Percentiles rank a stretch among this genome's conserved stretches.
Conservation (phyloP, 2,329 filamentous ascomycete genomes). For the Cyclaneusma minus region DNA sequence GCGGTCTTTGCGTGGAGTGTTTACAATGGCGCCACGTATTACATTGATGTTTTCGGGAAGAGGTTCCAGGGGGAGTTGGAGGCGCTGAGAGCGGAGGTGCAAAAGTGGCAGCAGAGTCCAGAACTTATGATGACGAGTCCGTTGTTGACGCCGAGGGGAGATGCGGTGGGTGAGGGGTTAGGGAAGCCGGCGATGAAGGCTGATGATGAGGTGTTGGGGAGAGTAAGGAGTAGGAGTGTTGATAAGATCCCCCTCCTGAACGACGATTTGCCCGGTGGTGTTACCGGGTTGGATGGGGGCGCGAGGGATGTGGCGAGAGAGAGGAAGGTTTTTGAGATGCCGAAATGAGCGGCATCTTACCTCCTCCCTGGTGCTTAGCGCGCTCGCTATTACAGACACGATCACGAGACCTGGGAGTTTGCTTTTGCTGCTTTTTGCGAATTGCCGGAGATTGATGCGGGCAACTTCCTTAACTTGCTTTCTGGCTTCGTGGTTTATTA, state of each 20-base stretch:
- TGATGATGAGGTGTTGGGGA: neutral
- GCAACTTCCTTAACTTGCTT: too few species aligned
- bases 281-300: constrained; percentile 28
- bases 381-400: too few species aligned
- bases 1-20: constrained; percentile 87
- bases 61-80: constrained; percentile 95
- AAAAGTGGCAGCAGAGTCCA: constrained; percentile 63
- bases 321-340: constrained; percentile 24
- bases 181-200: constrained; percentile 5
- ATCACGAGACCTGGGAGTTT: too few species aligned
- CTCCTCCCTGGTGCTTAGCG: too few species aligned
- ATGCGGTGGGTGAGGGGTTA: constrained; percentile 7
- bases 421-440: too few species aligned
- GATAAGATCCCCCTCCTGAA: constrained; percentile 42
- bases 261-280: constrained; percentile 24
- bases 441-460: too few species aligned
- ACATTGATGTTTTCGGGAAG: constrained; percentile 95
- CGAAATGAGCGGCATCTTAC: too few species aligned
- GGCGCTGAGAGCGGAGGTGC: constrained; percentile 72
- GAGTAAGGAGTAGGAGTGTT: constrained; percentile 13
- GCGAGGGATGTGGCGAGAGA: constrained; percentile 31
- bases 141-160: constrained; percentile 20
- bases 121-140: constrained; percentile 27
- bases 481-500: too few species aligned
- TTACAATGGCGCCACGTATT: constrained; percentile 93